Percentiles rank a stretch among this genome's conserved stretches.
Evolutionary conservation across 1,284 basidiomycete species (phyloP).

Genomic region (Leccinum fuscescens): DNA sequence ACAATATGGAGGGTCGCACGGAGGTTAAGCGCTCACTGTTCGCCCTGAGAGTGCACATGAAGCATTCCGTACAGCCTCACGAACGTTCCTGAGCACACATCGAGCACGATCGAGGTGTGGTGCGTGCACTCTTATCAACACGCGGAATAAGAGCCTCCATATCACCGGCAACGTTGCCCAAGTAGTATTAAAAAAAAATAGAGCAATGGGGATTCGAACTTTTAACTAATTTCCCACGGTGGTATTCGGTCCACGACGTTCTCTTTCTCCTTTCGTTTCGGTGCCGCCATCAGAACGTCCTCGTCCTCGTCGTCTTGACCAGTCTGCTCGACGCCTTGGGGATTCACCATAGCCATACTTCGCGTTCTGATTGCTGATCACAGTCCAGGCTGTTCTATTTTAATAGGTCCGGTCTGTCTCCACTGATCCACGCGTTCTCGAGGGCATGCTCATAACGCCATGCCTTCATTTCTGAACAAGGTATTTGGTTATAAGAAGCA

Average conservation of each 20-base stretch:
- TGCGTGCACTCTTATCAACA: background rate
- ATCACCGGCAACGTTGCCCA: background rate
- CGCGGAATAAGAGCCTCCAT: background rate
- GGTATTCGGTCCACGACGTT: background rate
- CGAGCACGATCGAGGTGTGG: background rate
- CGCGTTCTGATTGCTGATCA: conserved; percentile 8
- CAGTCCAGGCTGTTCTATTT: background rate
- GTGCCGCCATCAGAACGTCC: background rate
- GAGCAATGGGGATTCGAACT: background rate
- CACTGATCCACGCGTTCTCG: conserved; percentile 10
- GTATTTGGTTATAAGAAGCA: conserved; percentile 74
- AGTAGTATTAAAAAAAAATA: background rate
- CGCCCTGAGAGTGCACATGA: background rate
- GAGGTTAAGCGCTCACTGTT: conserved; percentile 18
- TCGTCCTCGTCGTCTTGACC: background rate
- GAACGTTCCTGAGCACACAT: conserved; percentile 17
- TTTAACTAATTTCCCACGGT: conserved; percentile 15
- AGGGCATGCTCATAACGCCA: conserved; percentile 31
- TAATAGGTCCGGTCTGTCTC: conserved; percentile 8
- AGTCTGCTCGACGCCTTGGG: conserved; percentile 3
- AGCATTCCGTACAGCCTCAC: conserved; percentile 24
- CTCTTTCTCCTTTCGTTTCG: conserved; percentile 4
- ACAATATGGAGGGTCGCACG: conserved; percentile 3
- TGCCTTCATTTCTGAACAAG: conserved; percentile 75
- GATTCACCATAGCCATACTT: background rate